Conservation (phyloP, 768 basidiomycete genomes). For the Hypsizygus marmoreus region DNA sequence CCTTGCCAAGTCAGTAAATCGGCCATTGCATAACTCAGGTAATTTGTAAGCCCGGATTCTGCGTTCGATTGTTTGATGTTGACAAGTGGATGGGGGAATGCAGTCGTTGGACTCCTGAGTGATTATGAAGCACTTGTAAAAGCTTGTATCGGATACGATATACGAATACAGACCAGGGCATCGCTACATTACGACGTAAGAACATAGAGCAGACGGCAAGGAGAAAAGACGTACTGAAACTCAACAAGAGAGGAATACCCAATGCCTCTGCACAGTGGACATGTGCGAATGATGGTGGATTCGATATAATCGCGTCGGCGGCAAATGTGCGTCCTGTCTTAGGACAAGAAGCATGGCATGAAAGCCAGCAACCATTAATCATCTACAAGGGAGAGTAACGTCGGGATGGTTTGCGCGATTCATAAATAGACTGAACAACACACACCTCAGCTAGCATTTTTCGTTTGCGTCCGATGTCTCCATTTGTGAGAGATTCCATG, state of each 20-base stretch:
- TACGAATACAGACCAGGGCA: conserved; percentile 53
- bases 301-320: conserved; percentile 67
- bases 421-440: not conserved
- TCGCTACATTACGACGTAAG: conserved; percentile 41
- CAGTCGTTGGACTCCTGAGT: conserved; percentile 48
- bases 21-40: conserved; percentile 57
- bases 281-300: conserved; percentile 69
- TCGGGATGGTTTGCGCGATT: not conserved
- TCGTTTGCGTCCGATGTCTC: conserved; percentile 60
- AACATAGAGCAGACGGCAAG: not conserved
- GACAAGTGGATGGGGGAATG: conserved; percentile 66
- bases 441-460: conserved; percentile 54
- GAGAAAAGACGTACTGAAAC: conserved; percentile 50
- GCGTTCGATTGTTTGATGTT: conserved; percentile 59
- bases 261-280: conserved; percentile 66
- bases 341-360: conserved; percentile 51
- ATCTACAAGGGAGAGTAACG: conserved; percentile 45
- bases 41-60: conserved; percentile 54
- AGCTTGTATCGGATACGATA: not conserved
- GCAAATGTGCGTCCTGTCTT: conserved; percentile 47
- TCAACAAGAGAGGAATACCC: conserved; percentile 56
- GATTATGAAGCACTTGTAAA: not conserved
- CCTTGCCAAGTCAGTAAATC: conserved; percentile 65
- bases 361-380: conserved; percentile 60
- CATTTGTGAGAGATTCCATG: conserved; percentile 56